Base-by-base conservation (phyloP, 306 rosid species). In the Castanea crenata region DNA sequence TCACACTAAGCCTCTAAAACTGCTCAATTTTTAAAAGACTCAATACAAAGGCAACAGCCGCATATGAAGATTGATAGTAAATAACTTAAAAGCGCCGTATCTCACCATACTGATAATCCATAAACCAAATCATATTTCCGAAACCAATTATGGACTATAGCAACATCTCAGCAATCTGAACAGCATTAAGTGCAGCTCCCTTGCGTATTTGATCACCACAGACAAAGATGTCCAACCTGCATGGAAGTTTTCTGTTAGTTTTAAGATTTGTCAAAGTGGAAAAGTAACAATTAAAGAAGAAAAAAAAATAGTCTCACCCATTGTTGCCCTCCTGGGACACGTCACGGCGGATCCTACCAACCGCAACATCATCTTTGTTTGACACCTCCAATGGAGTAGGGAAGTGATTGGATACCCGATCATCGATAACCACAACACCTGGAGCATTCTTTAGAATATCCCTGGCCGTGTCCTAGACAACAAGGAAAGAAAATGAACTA, bases 191-290 rank as follows among this genome's bases (percentile, higher is more conserved):
- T 25, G 98, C 99, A 63, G 98, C 99, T 64, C 99, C 98, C 86
- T 96, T 96, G 73, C 98, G 99, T 75, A 96, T 90, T 88, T 96
- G 99, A 89, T 96, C 99, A 16, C 99, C 99, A 31, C 99, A 92
- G 46, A 96, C 87, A 82, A 96, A 92, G 56, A 96, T 93, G 81
- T 96, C 99, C 94, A 95, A 80, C 84, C 99, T 91, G 90, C 23
- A 63, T 68, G 71, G 34, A 78, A 69, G 69, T 74, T 35, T 75
- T 62, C 57, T 71, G 74, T 89, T 78, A 58, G 81, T 73, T 59
- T 77, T 62, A 85, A 75, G 78, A 27, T 75, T 38, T 8, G 57
- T 31, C 5, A 32, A 18, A 73, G 41, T 6, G 49, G 78, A 73
- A 57, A 12, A 19, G 23, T 15, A 80, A 55, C 41, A 0, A 27